Conservation (phyloP, 2,329 filamentous ascomycete species). For the Botrytis porri region DNA sequence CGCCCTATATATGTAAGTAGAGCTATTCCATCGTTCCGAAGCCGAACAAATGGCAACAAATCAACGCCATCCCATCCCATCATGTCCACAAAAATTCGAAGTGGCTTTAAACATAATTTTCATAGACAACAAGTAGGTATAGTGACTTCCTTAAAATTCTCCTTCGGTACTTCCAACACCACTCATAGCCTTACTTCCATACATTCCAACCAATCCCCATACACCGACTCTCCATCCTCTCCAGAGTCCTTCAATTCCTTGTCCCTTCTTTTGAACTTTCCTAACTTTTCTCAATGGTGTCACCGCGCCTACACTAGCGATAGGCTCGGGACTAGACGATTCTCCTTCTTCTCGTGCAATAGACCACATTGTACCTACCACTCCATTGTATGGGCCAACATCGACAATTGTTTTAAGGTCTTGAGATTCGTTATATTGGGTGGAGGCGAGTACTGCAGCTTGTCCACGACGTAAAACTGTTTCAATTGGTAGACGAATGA, state of each 20-base stretch:
- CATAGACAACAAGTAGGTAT: conserved; percentile 6
- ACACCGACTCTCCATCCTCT: conserved; percentile 57
- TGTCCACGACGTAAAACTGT: conserved; percentile 89
- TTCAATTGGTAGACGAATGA: conserved; percentile 85
- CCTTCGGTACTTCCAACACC: conserved; percentile 33
- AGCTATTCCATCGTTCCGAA: conserved; percentile 2
- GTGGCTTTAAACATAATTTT: not conserved
- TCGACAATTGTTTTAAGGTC: conserved; percentile 67
- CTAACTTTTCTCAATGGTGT: conserved; percentile 22
- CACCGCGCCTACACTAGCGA: not conserved
- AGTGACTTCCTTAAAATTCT: conserved; percentile 30
- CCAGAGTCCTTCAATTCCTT: conserved; percentile 54
- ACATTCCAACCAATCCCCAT: conserved; percentile 55
- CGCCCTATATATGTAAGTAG: conserved; percentile 5
- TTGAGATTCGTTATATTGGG: conserved; percentile 19
- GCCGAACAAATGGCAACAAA: not conserved
- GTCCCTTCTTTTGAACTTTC: conserved; percentile 42
- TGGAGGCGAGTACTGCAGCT: conserved; percentile 59
- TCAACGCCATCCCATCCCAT: not conserved
- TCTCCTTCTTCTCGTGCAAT: conserved; percentile 88
- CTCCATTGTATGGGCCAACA: conserved; percentile 76
- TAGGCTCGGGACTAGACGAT: conserved; percentile 15
- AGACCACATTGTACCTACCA: conserved; percentile 86
- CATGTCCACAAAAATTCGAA: not conserved
- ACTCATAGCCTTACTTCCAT: conserved; percentile 42